Conservation (phyloP, 202 grass and related monocot genomes). For the Setaria viridis region DNA sequence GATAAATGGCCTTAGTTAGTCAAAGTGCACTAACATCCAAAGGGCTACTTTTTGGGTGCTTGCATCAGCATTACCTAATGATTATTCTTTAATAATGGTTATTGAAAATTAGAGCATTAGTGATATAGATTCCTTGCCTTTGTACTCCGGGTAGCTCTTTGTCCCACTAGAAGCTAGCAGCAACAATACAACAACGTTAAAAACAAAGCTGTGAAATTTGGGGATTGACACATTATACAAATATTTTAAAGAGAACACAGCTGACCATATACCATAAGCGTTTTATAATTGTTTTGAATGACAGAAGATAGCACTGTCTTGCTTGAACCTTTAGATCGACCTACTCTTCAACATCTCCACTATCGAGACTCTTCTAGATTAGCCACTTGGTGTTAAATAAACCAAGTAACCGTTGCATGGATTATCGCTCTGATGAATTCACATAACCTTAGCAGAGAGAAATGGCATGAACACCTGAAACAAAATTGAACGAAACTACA, state of each 20-base stretch:
- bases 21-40: conserved; percentile 11
- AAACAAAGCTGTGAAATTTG: neutral
- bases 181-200: neutral
- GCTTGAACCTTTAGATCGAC: neutral
- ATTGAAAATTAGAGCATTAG: neutral
- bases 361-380: conserved; percentile 9
- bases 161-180: conserved; percentile 28
- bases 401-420: neutral
- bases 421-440: neutral
- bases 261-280: neutral
- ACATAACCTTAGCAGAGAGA: neutral
- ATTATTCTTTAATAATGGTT: neutral
- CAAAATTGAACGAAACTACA: neutral
- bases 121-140: conserved; percentile 19
- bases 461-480: neutral
- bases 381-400: neutral
- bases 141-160: neutral
- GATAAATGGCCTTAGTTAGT: neutral
- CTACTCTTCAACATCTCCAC: conserved; percentile 21
- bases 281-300: neutral
- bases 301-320: conserved; percentile 1
- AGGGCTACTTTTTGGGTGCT: conserved; percentile 33
- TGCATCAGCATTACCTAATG: conserved; percentile 28
- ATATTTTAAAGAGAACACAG: neutral
- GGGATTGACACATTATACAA: neutral